Base-by-base conservation (phyloP, 768 basidiomycete species). In the Sarcomyxa edulis region DNA sequence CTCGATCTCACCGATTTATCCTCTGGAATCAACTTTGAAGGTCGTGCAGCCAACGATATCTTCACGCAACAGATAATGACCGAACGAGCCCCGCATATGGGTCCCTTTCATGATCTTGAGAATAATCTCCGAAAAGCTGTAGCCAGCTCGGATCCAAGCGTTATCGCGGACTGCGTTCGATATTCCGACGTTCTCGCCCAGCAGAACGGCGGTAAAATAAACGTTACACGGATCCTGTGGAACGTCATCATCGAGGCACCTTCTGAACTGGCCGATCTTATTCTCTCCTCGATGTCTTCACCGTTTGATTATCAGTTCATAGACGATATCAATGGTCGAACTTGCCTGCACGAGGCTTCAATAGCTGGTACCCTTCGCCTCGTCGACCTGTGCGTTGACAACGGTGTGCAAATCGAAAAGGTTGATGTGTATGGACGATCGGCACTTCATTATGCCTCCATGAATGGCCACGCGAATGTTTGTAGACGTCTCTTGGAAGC, bases 241-340 rank as follows among this genome's bases (percentile, higher is more conserved):
- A 86, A 90, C 53, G 81, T 89, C 10, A 78, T 87, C 43, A 78
- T 92, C 35, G 85, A 89, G 45, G 88, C 91, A 7, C 80, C 83
- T 32, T 59, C 68, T 2, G 74, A 76, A n/a, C 65, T 88, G 29
- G 82, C 75, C 14, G 81, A 90, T 51, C 63, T 90, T 35, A 84
- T 92, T 32, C 64, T 93, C 20, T 64, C 78, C 22, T 77, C 83
- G 11, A 61, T 84, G 14, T 67, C 69, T 18, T 65, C 62, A 10
- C 79, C 83, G 0, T 90, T 97, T 55, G 89, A 97, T 59, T 98
- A 91, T 56, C 69, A 72, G 32, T 97, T 91, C 54, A 72, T 97
- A 32, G 96, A 98, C 55, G 93, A 97, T 49, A 99, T 99, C 67
- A 98, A 97, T 56, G 89, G 86, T 28, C 78, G 96, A 24, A 94